Evolutionary conservation across 208 protist species (phyloP), one percentile per base, ranked within the genome.

Genomic region (Trypanosoma boissoni): DNA sequence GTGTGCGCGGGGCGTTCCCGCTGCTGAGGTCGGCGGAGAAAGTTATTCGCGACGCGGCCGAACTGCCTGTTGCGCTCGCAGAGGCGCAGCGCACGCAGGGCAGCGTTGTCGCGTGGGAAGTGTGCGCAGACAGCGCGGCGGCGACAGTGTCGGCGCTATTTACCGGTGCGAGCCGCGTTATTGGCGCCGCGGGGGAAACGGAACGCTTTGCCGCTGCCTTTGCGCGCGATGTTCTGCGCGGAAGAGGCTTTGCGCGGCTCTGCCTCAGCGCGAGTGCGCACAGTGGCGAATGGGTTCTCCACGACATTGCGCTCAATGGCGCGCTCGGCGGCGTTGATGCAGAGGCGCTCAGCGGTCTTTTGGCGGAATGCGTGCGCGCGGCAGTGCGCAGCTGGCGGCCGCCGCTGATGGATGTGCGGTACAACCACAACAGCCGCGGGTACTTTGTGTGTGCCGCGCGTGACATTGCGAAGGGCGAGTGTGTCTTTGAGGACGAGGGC

Each of bases 401-500:
- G 10, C 50, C 56, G 1, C 39, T 64, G 52, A 36, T 49, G 23
- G 64, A 64, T 31, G 39, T 71, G 41, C 46, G 57, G 2, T 39
- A 39, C 32, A 50, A 21, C 2, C 39, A 41, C 18, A 23, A 70
- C 5, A 61, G 74, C 5, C 77, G 78, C 45, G 83, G 83, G 1
- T 91, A 91, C 56, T 76, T 73, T 63, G 57, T 94, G 2, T 78
- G 78, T 39, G 83, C 87, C 9, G 29, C 73, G 6, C 64, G 64
- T 9, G 44, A 63, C n/a, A 72, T 91, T 20, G 18, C 24, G 2
- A 77, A 75, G 48, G 83, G 76, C 3, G 74, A 88, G 9, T 16
- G 86, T 29, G 80, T 94, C 5, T 94, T 94, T 58, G 73, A 77
- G 24, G 87, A 94, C 59, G 87, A 94, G 45, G 71, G 81, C 58